These are phyloP conservation scores for Nakazawaea holstii DNA, from an alignment of 805 yeast genomes.

Conservation along the genomic window DNA sequence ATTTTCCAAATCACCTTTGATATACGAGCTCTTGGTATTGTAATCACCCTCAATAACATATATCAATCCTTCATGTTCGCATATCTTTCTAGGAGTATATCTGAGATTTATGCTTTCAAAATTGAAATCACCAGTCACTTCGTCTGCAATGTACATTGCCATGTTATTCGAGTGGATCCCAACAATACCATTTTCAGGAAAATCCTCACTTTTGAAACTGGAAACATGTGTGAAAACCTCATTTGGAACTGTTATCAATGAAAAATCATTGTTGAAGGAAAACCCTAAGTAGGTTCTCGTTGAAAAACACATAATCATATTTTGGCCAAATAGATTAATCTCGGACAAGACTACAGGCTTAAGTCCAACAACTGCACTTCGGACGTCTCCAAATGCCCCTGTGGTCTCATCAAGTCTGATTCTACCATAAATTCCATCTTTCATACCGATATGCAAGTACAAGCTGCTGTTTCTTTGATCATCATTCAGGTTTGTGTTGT, in stretches of 20 bases:
- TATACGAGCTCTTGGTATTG: conserved; percentile 28
- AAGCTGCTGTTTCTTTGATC: conserved; percentile 13
- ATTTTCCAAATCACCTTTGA: conserved; percentile 12
- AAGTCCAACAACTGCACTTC: conserved; percentile 71
- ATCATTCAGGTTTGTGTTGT: conserved; percentile 12
- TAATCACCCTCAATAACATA: conserved; percentile 44
- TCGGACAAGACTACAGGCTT: conserved; percentile 48
- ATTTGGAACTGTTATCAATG: conserved; percentile 41
- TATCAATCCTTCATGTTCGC: conserved; percentile 20
- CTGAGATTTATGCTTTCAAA: conserved; percentile 37
- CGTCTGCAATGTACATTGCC: conserved; percentile 50
- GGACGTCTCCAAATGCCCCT: conserved; percentile 61
- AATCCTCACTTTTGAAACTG: conserved; percentile 59
- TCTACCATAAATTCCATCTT: conserved; percentile 74
- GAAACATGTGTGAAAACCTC: conserved; percentile 40
- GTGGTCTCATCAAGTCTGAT: conserved; percentile 50
- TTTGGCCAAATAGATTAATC: conserved; percentile 25
- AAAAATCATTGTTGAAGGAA: conserved; percentile 28
- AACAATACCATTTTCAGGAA: conserved; percentile 52
- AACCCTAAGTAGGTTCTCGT: conserved; percentile 53
- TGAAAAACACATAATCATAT: conserved; percentile 43
- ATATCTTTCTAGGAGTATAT: conserved; percentile 45
- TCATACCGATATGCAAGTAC: conserved; percentile 71
- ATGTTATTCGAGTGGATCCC: conserved; percentile 51
- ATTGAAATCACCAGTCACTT: conserved; percentile 25